Evolutionary conservation across 768 basidiomycete genomes (phyloP).

Genomic region (Tricholoma saponaceum): DNA sequence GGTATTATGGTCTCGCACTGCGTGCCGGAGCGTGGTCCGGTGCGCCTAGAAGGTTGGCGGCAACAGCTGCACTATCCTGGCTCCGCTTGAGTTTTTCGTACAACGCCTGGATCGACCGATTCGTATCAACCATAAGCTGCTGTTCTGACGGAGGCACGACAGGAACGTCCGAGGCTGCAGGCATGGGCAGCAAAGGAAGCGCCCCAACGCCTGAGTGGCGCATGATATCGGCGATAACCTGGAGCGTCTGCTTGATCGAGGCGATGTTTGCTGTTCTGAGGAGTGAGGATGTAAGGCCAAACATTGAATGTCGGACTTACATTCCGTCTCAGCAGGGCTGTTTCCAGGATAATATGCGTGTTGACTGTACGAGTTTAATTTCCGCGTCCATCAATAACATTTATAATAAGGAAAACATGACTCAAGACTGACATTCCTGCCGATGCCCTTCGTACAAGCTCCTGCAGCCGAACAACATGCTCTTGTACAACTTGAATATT

Average conservation of each 20-base stretch:
- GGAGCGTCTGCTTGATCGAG: conserved; percentile 47
- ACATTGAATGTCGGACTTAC: conserved; percentile 22
- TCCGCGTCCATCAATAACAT: not conserved
- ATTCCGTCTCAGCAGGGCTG: conserved; percentile 51
- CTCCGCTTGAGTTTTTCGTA: conserved; percentile 50
- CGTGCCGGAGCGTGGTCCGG: conserved; percentile 2
- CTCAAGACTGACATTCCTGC: conserved; percentile 45
- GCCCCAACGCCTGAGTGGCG: conserved; percentile 64
- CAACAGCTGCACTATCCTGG: conserved; percentile 55
- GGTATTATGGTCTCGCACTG: not conserved
- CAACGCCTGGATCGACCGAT: conserved; percentile 36
- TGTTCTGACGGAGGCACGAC: conserved; percentile 39
- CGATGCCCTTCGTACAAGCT: conserved; percentile 43
- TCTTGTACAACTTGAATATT: conserved; percentile 46
- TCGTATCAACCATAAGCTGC: conserved; percentile 39
- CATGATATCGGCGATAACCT: conserved; percentile 42
- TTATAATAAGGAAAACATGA: not conserved
- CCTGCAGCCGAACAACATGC: conserved; percentile 45
- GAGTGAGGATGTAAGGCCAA: not conserved
- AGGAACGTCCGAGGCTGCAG: conserved; percentile 5
- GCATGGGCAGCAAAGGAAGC: conserved; percentile 42
- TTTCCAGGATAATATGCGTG: conserved; percentile 56
- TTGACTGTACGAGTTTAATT: conserved; percentile 33
- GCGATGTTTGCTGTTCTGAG: conserved; percentile 38
- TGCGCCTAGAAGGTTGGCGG: conserved; percentile 30